These are phyloP conservation scores for Apiospora pterosperma DNA, from an alignment of 2,329 filamentous ascomycete species.

Conservation along the genomic window DNA sequence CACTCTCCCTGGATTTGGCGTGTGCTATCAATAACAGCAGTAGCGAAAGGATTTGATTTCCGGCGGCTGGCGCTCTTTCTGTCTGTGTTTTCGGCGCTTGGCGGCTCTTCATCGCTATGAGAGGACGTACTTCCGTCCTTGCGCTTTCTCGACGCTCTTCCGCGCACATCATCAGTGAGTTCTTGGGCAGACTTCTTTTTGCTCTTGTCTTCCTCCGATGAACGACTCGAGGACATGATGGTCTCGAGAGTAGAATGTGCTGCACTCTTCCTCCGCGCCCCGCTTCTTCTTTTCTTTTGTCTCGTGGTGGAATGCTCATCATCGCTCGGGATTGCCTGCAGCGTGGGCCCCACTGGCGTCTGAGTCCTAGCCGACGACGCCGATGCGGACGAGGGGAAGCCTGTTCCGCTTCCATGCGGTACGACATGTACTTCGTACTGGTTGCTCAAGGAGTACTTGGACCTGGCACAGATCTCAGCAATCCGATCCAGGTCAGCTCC, in stretches of 20 bases:
- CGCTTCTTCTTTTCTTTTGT: slow-evolving; percentile 38
- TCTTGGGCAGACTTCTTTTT: slow-evolving; percentile 58
- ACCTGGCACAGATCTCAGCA: slow-evolving; percentile 64
- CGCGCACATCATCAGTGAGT: slow-evolving; percentile 52
- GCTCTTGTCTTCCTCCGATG: slow-evolving; percentile 59
- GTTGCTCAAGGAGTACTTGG: slow-evolving; percentile 62
- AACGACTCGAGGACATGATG: slow-evolving; percentile 64
- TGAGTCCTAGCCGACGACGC: slow-evolving; percentile 24
- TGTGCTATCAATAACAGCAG: slow-evolving; percentile 42
- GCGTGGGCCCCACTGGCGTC: slow-evolving; percentile 44
- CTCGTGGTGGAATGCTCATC: slow-evolving; percentile 45
- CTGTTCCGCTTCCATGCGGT: slow-evolving; percentile 56
- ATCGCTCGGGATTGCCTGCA: slow-evolving; percentile 55
- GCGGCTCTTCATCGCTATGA: slow-evolving; percentile 24
- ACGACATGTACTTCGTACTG: slow-evolving; percentile 65
- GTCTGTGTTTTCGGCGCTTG: slow-evolving; percentile 17
- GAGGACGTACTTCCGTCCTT: slow-evolving; percentile 25
- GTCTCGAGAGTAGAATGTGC: slow-evolving; percentile 63
- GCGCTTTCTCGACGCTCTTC: slow-evolving; percentile 38
- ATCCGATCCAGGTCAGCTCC: slow-evolving; percentile 60
- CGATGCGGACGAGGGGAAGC: slow-evolving; percentile 34
- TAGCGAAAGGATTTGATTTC: slow-evolving; percentile 41
- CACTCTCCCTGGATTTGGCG: slow-evolving; percentile 24
- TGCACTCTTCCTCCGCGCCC: slow-evolving; percentile 43
- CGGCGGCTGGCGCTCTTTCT: slow-evolving; percentile 23